phyloP scores from a whole-genome alignment of 495 filamentous ascomycete species.

The Durotheca rogersii region DNA sequence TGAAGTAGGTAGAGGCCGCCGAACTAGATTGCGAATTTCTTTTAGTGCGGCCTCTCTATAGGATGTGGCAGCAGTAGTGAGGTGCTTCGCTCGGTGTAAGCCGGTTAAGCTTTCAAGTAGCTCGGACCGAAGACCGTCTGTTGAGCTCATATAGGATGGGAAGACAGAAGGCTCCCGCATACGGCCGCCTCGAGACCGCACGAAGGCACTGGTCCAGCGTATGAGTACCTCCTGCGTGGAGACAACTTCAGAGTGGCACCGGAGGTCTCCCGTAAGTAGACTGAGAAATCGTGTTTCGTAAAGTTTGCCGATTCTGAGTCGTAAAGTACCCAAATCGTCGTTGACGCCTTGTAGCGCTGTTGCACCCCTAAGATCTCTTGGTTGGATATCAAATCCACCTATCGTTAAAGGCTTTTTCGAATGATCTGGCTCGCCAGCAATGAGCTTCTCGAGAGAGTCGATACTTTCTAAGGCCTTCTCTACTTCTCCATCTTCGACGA shows the following conservation, averaged over 20 bases:
- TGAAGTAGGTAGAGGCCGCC: constrained; percentile 70
- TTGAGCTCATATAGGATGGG: constrained; percentile 63
- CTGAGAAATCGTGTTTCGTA: constrained; percentile 74
- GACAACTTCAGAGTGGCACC: constrained; percentile 66
- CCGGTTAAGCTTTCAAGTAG: constrained; percentile 64
- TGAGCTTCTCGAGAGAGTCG: constrained; percentile 64
- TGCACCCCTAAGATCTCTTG: constrained; percentile 64
- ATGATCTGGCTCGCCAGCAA: constrained; percentile 57
- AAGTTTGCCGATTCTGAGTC: constrained; percentile 68
- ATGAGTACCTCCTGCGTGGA: constrained; percentile 62
- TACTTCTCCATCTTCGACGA: constrained; percentile 68
- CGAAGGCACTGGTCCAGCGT: constrained; percentile 49
- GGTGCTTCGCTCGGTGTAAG: constrained; percentile 63
- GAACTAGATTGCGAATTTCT: constrained; percentile 77
- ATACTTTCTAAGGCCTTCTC: constrained; percentile 68
- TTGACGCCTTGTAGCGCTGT: constrained; percentile 69
- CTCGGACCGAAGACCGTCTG: constrained; percentile 57
- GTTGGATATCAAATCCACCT: constrained; percentile 29
- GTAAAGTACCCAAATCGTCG: constrained; percentile 63
- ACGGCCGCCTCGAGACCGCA: constrained; percentile 51
- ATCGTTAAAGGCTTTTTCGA: constrained; percentile 16
- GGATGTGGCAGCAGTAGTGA: constrained; percentile 64
- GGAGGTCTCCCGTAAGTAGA: constrained; percentile 67
- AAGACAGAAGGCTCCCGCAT: constrained; percentile 54
- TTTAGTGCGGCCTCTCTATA: constrained; percentile 72